phyloP scores from a whole-genome alignment of 2,329 filamentous ascomycete species.

The Magnaporthiopsis incrustans region DNA sequence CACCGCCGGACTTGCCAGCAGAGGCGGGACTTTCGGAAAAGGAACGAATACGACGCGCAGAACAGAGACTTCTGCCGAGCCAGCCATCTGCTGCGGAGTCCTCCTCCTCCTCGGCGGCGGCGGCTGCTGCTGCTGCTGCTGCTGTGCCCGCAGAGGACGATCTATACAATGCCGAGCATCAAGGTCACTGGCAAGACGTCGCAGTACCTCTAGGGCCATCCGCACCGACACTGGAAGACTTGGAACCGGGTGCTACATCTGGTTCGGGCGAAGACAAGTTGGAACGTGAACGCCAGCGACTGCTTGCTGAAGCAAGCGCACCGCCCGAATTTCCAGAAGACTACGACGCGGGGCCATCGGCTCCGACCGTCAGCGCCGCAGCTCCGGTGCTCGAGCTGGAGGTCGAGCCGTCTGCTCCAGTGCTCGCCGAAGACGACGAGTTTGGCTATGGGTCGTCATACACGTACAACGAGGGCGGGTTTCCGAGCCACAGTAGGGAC shows the following conservation, averaged over 20 bases:
- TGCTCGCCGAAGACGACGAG: constrained; percentile 48
- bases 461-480: constrained; percentile 18
- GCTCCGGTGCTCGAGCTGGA: constrained; percentile 19
- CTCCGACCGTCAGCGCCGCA: constrained; percentile 17
- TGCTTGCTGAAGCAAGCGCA: constrained; percentile 57
- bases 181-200: background rate
- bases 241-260: constrained; percentile 16
- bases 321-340: constrained; percentile 52
- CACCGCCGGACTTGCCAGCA: constrained; percentile 50
- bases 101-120: constrained; percentile 21
- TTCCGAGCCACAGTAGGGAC: background rate
- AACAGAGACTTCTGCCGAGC: constrained; percentile 74
- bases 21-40: constrained; percentile 70
- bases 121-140: constrained; percentile 33
- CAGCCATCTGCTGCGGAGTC: constrained; percentile 48
- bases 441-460: background rate
- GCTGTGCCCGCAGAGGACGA: constrained; percentile 35
- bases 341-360: constrained; percentile 28
- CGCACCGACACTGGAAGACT: constrained; percentile 38
- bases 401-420: constrained; percentile 46
- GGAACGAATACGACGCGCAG: constrained; percentile 67
- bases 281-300: constrained; percentile 60
- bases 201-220: background rate
- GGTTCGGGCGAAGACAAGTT: constrained; percentile 60
- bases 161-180: constrained; percentile 40